These are phyloP conservation scores for Daucus carota DNA, from an alignment of 129 eudicot species.

Conservation along the genomic window DH1_v3.0 NC_030385.2:15925001-15925500, in stretches of 20 bases:
- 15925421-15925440: too few species aligned
- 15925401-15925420: too few species aligned
- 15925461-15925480: not conserved
- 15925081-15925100: constrained; percentile 32
- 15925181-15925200: not conserved
- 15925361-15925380: too few species aligned
- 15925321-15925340: not conserved
- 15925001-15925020: constrained; percentile 14
- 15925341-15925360: not conserved
- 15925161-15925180: not conserved
- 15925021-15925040: constrained; percentile 38
- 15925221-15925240: not conserved
- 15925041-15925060: constrained; percentile 63
- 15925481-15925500: not conserved
- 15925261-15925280: not conserved
- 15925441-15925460: not conserved
- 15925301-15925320: not conserved
- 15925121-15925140: not conserved
- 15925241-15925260: not conserved
- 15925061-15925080: constrained; percentile 51
- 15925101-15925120: constrained; percentile 27
- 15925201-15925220: not conserved
- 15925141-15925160: not conserved
- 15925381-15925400: too few species aligned
- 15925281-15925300: not conserved